Evolutionary conservation across 441 rosid species (phyloP).

Genomic region (Populus hybrid): DNA sequence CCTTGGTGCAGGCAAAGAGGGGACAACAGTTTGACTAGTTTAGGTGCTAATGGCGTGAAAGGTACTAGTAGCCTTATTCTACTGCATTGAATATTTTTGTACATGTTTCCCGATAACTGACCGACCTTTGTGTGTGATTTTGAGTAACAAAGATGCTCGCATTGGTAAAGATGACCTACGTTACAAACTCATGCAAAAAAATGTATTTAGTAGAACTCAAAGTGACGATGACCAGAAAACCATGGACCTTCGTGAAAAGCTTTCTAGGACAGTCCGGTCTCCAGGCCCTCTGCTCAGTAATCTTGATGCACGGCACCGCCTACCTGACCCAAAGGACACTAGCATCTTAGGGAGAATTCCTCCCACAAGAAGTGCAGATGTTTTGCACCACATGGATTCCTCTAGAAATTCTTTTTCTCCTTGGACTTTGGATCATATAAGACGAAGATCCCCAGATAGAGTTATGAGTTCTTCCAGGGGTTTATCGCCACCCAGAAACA

Average conservation of each 20-base stretch:
- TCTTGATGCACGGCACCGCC: constrained; percentile 32
- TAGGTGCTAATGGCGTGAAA: constrained; percentile 37
- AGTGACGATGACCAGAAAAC: constrained; percentile 39
- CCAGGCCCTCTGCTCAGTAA: constrained; percentile 25
- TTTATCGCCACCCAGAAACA: constrained; percentile 49
- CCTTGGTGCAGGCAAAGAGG: constrained; percentile 62
- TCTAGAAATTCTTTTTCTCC: constrained; percentile 52
- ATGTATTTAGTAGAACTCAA: constrained; percentile 36
- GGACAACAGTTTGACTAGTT: constrained; percentile 34
- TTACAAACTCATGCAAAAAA: constrained; percentile 72
- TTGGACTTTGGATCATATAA: constrained; percentile 66
- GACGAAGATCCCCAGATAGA: constrained; percentile 66
- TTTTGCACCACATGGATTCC: constrained; percentile 37
- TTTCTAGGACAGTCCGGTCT: constrained; percentile 46
- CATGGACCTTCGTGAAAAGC: constrained; percentile 66
- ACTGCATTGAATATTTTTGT: constrained; percentile 2
- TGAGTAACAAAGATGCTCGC: constrained; percentile 38
- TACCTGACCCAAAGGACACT: constrained; percentile 45
- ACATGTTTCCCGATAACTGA: constrained; percentile 32
- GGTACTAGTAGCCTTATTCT: constrained; percentile 31
- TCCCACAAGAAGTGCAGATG: constrained; percentile 48
- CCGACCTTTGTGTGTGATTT: constrained; percentile 29
- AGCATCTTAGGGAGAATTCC: constrained; percentile 41
- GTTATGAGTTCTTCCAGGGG: constrained; percentile 50
- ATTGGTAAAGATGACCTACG: constrained; percentile 73